Conservation (phyloP, 2,329 filamentous ascomycete species). For the Botrytis tulipae region DNA sequence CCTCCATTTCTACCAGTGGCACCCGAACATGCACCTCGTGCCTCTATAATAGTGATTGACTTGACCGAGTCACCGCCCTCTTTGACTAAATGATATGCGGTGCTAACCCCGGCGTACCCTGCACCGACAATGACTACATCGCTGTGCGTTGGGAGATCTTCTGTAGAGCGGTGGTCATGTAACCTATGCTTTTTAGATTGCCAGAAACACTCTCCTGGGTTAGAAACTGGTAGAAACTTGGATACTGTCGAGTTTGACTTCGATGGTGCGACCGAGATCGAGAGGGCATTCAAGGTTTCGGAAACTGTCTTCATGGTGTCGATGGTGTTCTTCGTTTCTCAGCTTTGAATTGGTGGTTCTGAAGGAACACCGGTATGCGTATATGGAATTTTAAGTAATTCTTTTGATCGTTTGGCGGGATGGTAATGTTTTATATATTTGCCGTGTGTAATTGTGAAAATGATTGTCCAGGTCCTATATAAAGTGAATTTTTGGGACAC, state of each 20-base stretch:
- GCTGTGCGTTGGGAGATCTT: constrained; percentile 22
- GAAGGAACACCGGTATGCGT: background rate
- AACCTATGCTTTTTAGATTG: constrained; percentile 21
- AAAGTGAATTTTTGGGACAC: background rate
- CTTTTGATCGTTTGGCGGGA: background rate
- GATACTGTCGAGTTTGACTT: background rate
- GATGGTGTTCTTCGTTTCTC: background rate
- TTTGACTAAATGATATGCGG: constrained; percentile 36
- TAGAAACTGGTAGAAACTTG: constrained; percentile 18
- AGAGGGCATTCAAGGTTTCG: background rate
- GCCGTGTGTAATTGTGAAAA: background rate
- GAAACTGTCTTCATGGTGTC: constrained; percentile 6
- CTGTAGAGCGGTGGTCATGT: constrained; percentile 26
- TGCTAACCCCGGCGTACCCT: constrained; percentile 26
- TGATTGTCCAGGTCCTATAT: background rate
- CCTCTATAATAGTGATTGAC: constrained; percentile 68
- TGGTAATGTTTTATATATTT: background rate
- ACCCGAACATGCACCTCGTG: constrained; percentile 75
- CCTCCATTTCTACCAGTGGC: constrained; percentile 65
- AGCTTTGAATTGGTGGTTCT: background rate
- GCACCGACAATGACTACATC: constrained; percentile 31
- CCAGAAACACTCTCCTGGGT: constrained; percentile 25
- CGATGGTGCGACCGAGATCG: background rate
- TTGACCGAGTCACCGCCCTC: constrained; percentile 44
- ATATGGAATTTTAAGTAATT: background rate